Evolutionary conservation across 352 stramenopile species (phyloP), one percentile per base, ranked within the genome.

Genomic region (Achlya hypogyna): DNA sequence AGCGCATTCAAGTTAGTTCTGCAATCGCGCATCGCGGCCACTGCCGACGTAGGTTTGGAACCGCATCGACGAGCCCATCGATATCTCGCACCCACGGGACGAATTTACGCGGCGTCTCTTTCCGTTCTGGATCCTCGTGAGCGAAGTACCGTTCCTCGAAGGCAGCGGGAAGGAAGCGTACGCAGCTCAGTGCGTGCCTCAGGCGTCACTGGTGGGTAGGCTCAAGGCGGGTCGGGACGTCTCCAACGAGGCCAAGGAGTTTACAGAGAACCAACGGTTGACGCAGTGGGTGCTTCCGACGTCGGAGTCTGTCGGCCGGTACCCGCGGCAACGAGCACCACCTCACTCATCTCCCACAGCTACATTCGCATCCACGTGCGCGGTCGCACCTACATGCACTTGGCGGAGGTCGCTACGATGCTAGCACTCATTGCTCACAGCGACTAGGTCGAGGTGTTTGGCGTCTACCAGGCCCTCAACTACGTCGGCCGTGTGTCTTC

Each of bases 71-170:
- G 83, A 86, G 52, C 91, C 89, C 1, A 63, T 74, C 28, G 92
- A 98, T 70, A 75, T 78, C n/a, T 86, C 73, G 10, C 80, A 85
- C 65, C 73, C 73, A 16, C 72, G 75, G 6, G 78, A 87, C 67
- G 81, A 96, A 60, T 98, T 87, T 70, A 87, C 79, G 1, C 69
- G 58, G 49, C 78, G 90, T 0, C 54, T 98, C 25, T 97, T 97
- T 59, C 93, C 93, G 12, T 96, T 84, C 67, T 98, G 91, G 89
- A 84, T 98, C 66, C 87, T 98, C 66, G 81, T 97, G 18, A 96
- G 90, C 29, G 82, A 95, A 60, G 81, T 88, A 38, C 79, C 88
- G 10, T 98, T 98, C 72, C 78, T 82, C 35, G 76, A 91, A 32
- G 63, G 86, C 32, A 69, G 88, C 27, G 88, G 88, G 52, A 87